phyloP scores from a whole-genome alignment of 306 rosid species.

The Oxytropis ochrocephala region DNA sequence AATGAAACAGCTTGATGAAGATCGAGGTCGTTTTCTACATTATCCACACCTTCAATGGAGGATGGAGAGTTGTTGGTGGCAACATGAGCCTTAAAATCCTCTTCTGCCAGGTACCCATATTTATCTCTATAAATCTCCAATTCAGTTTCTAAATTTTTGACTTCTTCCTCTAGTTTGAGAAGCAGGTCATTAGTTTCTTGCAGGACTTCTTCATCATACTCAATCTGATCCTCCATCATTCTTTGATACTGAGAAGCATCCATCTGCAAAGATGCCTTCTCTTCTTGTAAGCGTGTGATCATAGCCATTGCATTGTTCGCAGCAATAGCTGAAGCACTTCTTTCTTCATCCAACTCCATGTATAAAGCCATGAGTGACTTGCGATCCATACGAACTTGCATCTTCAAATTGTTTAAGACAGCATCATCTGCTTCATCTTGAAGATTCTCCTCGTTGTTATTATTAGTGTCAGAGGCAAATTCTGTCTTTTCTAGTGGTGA shows the following conservation, averaged over 20 bases:
- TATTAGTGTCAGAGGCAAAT: slow-evolving; percentile 30
- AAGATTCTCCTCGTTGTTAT: slow-evolving; percentile 19
- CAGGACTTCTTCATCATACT: slow-evolving; percentile 83
- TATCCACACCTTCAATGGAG: slow-evolving; percentile 13
- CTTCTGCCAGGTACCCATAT: slow-evolving; percentile 51
- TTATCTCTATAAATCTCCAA: slow-evolving; percentile 45
- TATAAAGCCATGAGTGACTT: slow-evolving; percentile 77
- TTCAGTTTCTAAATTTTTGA: slow-evolving; percentile 54
- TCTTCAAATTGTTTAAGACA: slow-evolving; percentile 42
- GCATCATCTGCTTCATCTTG: slow-evolving; percentile 37
- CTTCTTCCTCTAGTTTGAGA: slow-evolving; percentile 58
- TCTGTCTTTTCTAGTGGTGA: slow-evolving; percentile 46
- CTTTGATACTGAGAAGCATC: slow-evolving; percentile 92
- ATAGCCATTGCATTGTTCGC: slow-evolving; percentile 98
- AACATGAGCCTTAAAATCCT: slow-evolving; percentile 13
- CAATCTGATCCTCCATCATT: slow-evolving; percentile 96
- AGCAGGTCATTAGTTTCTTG: slow-evolving; percentile 63
- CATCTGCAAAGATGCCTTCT: slow-evolving; percentile 92
- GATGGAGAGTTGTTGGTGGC: slow-evolving; percentile 13
- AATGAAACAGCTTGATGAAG: slow-evolving; percentile 16
- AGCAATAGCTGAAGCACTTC: slow-evolving; percentile 88
- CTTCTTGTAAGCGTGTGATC: slow-evolving; percentile 91
- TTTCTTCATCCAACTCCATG: slow-evolving; percentile 92
- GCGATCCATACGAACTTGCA: slow-evolving; percentile 71
- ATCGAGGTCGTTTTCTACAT: slow-evolving; percentile 18